Percentiles rank a stretch among this genome's conserved stretches.
Evolutionary conservation across 257 asterid species (phyloP).

Genomic region (Solanum phureja): DNA sequence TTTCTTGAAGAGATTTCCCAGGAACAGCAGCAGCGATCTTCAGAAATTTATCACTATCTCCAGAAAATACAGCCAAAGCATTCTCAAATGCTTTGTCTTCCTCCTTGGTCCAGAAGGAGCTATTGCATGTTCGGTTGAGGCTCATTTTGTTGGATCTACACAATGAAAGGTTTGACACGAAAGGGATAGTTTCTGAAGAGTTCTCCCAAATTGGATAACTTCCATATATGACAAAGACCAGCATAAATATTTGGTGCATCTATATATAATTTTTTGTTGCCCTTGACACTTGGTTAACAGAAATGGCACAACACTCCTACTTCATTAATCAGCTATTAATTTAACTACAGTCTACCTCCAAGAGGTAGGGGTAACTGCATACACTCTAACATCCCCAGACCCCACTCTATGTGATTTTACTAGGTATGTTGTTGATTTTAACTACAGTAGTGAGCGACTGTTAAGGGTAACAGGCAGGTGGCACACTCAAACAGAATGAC

Average conservation of each 20-base stretch:
- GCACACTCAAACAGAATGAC: background rate
- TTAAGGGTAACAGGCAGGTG: background rate
- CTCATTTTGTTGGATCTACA: background rate
- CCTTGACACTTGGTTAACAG: constrained; percentile 3
- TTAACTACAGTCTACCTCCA: background rate
- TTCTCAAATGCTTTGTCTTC: background rate
- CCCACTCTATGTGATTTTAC: background rate
- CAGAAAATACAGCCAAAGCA: background rate
- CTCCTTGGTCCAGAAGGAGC: constrained; percentile 10
- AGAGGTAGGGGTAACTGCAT: background rate
- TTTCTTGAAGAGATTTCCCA: background rate
- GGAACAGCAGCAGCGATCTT: background rate
- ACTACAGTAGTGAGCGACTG: background rate
- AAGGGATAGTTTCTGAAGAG: background rate
- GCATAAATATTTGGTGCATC: background rate
- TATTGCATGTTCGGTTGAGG: background rate
- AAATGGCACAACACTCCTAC: background rate
- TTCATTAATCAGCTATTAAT: background rate
- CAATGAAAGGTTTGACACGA: background rate
- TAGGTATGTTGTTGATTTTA: background rate
- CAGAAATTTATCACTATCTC: background rate
- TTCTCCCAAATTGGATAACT: background rate
- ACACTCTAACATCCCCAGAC: background rate
- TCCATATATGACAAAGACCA: background rate
- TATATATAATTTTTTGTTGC: background rate